These are phyloP conservation scores for Plantago lanceolata DNA, from an alignment of 305 asterid species.

Conservation along the genomic window DNA sequence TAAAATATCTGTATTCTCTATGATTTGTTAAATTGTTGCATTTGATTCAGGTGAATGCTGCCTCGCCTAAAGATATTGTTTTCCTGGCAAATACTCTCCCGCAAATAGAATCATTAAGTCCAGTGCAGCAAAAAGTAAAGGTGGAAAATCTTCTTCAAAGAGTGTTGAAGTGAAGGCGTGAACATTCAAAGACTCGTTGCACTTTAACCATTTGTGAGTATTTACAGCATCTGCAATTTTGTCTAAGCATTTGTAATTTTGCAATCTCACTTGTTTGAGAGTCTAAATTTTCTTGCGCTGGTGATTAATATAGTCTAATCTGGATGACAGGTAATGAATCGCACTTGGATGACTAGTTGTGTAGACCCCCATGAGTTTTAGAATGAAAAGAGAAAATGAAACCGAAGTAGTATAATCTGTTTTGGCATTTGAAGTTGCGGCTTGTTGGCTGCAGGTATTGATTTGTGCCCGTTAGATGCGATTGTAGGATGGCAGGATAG, in stretches of 20 bases:
- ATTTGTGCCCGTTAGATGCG: no score
- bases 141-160: conserved; percentile 73
- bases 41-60: conserved; percentile 63
- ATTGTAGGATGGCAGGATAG: no score
- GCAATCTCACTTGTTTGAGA: neutral
- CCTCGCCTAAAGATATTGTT: conserved; percentile 55
- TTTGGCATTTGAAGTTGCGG: no score
- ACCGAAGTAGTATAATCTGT: no score
- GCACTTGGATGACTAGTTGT: no score
- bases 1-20: conserved; percentile 1
- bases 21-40: neutral
- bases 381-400: neutral
- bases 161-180: conserved; percentile 36
- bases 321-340: no score
- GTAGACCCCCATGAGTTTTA: neutral
- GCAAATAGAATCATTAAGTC: conserved; percentile 71
- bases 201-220: conserved; percentile 11
- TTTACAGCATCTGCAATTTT: no score
- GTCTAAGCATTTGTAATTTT: no score
- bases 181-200: conserved; percentile 1
- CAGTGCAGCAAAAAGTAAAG: conserved; percentile 76
- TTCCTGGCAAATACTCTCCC: conserved; percentile 79
- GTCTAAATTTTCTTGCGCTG: no score
- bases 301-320: no score
- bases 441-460: no score